Base-by-base conservation (phyloP, 2,329 filamentous ascomycete species). In the Phaeosphaeria sp. region DNA sequence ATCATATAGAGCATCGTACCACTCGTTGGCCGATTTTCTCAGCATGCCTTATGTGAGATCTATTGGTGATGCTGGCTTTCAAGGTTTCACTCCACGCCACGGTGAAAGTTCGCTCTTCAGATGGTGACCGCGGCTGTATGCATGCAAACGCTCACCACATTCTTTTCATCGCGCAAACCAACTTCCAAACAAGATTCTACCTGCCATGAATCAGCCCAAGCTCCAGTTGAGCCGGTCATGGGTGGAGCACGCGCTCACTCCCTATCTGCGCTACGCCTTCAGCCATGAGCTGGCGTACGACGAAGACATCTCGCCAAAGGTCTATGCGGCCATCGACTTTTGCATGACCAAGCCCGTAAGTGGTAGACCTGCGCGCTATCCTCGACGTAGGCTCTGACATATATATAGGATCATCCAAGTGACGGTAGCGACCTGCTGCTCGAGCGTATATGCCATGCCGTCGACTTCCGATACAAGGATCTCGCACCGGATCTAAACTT, bases 401-500 rank as follows among this genome's bases (percentile, higher is more conserved):
- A 8, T 20, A 5, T 18, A 5, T 45, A 65, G 55, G 46, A 49
- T n/a, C 27, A 27, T 1, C 49, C 55, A 3, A 57, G 24, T 6
- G 59, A 64, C 21, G 53, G 55, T 45, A 53, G 57, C 33, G 61
- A 64, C 22, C 40, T 62, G 8, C 3, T 47, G 1, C 61, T 65
- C n/a, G 61, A 65, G 47, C 56, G 59, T n/a, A 45, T 64, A n/a
- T 62, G 53, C 27, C 55, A 57, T 45, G 56, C 63, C 3, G 51
- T 62, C 43, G 55, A 56, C 39, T 49, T 48, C 25, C 51, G 51
- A 8, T 42, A 60, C 13, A 53, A 44, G 33, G 39, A 55, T 13
- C 33, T 60, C 2, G 55, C 40, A 2, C 53, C 55, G 3, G 60
- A 61, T 5, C 50, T 57, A 6, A 46, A 46, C 6, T 5, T 42